Conservation (phyloP, 2,329 filamentous ascomycete species). For the Botryotinia convoluta region DNA sequence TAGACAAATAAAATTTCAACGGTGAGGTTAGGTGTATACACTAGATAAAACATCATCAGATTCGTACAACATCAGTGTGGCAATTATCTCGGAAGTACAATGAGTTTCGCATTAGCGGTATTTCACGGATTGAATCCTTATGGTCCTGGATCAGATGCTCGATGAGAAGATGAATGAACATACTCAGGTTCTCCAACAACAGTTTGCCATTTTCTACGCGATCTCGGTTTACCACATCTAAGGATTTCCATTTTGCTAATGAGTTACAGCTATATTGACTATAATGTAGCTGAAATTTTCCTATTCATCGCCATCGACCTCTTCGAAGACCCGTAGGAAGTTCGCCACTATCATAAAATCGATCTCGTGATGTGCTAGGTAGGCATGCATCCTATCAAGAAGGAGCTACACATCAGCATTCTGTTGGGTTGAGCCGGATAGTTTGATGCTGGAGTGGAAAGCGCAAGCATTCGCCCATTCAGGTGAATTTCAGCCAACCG, state of each 20-base stretch:
- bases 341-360: background rate
- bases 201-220: background rate
- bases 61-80: background rate
- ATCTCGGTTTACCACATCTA: background rate
- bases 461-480: background rate
- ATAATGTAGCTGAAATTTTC: background rate
- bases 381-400: background rate
- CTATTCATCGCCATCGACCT: background rate
- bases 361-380: background rate
- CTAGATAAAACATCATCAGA: background rate
- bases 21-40: background rate
- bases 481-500: background rate
- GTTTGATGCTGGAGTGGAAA: background rate
- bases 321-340: background rate
- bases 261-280: background rate
- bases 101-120: background rate
- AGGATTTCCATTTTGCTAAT: background rate
- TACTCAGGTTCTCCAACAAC: background rate
- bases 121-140: background rate
- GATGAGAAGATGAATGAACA: background rate
- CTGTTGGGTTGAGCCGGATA: background rate
- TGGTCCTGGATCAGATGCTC: background rate
- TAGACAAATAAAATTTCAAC: background rate
- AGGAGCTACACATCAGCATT: background rate
- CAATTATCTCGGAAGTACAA: background rate